A percentile compares a stretch with the other conserved stretches of the same genome.
Conservation (phyloP, 2,329 filamentous ascomycete genomes). For the Diplocarpon mali region DNA sequence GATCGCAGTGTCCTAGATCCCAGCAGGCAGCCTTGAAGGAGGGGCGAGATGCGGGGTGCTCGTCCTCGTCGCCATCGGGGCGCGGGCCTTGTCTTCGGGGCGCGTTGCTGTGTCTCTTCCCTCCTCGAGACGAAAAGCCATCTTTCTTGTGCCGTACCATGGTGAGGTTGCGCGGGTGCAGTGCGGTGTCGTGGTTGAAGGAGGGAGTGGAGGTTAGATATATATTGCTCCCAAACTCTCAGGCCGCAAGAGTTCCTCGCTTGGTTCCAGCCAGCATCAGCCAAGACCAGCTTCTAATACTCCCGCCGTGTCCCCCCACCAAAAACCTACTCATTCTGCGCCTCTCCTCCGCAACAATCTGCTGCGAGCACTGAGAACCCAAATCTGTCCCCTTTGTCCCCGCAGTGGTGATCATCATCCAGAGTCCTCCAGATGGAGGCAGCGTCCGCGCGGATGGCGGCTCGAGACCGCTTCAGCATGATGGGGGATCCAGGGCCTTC, state of each 20-base stretch:
- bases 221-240: neutral
- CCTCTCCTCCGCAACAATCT: constrained; percentile 12
- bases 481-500: constrained; percentile 69
- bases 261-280: constrained; percentile 1
- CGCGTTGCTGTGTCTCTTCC: constrained; percentile 56
- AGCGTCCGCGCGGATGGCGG: constrained; percentile 86
- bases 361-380: constrained; percentile 6
- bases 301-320: constrained; percentile 11
- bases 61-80: constrained; percentile 31
- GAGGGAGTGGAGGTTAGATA: neutral
- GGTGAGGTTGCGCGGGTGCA: constrained; percentile 5
- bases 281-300: neutral
- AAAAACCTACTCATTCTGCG: constrained; percentile 3
- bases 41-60: constrained; percentile 32
- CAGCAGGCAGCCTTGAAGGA: constrained; percentile 90
- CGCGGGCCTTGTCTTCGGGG: constrained; percentile 44
- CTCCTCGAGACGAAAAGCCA: constrained; percentile 44
- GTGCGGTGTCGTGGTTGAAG: neutral
- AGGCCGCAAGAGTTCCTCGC: constrained; percentile 5
- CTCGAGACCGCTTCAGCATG: constrained; percentile 84
- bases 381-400: neutral
- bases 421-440: constrained; percentile 61
- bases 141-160: constrained; percentile 99
- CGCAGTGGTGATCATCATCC: constrained; percentile 14
- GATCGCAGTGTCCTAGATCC: constrained; percentile 96